phyloP scores from a whole-genome alignment of 2,329 filamentous ascomycete genomes.

The Arthrobotrys pseudoclavata region DNA sequence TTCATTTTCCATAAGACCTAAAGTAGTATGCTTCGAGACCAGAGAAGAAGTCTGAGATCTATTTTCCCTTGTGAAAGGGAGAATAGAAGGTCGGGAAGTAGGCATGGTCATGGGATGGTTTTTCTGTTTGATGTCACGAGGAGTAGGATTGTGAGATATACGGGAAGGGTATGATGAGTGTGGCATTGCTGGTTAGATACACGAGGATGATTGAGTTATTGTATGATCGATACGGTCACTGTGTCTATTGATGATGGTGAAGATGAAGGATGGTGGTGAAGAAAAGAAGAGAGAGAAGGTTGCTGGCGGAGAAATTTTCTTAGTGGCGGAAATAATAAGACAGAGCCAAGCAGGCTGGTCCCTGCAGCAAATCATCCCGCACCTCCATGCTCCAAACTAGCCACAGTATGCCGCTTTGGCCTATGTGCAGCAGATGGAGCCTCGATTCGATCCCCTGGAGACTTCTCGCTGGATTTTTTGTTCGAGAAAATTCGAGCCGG shows the following conservation, averaged over 20 bases:
- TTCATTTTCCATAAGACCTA: constrained; percentile 60
- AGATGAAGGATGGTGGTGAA: background rate
- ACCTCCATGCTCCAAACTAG: constrained; percentile 9
- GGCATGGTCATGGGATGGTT: constrained; percentile 57
- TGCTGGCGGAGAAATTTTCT: constrained; percentile 33
- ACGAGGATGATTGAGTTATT: constrained; percentile 6
- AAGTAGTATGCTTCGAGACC: constrained; percentile 61
- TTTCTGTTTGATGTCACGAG: constrained; percentile 31
- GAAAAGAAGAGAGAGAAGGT: constrained; percentile 11
- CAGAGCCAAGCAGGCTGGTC: constrained; percentile 3
- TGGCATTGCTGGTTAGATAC: constrained; percentile 45
- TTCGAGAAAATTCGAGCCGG: background rate
- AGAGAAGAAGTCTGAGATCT: constrained; percentile 58
- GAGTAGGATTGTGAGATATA: background rate
- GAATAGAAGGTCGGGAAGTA: constrained; percentile 59
- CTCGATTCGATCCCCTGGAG: constrained; percentile 31
- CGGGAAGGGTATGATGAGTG: constrained; percentile 2
- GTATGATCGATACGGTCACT: too few species aligned
- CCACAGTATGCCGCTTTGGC: constrained; percentile 45
- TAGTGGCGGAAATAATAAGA: constrained; percentile 2
- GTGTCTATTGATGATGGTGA: too few species aligned
- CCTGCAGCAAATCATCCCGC: constrained; percentile 21
- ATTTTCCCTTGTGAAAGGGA: constrained; percentile 1
- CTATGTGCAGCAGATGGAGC: constrained; percentile 41
- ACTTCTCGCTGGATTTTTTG: background rate